Evolutionary conservation across 2,329 filamentous ascomycete genomes (phyloP).

Genomic region (Colletotrichum musae): DNA sequence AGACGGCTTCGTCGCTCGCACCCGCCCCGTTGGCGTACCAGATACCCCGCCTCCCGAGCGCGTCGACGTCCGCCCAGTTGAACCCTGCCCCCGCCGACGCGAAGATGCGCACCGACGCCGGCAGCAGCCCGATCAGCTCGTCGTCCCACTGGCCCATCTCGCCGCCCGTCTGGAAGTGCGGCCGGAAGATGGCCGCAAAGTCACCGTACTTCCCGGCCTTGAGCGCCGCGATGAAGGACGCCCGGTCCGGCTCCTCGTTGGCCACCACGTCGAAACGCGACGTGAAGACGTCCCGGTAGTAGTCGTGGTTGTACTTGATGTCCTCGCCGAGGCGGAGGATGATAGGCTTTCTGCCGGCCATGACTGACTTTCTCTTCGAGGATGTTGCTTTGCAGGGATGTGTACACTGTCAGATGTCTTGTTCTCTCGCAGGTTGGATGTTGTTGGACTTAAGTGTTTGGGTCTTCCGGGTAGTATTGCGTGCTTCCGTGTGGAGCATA

Average conservation of each 20-base stretch:
- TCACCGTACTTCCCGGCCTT: constrained; percentile 52
- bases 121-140: constrained; percentile 68
- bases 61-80: constrained; percentile 72
- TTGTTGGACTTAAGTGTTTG: constrained; percentile 5
- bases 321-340: constrained; percentile 61
- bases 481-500: constrained; percentile 14
- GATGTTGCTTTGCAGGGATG: background rate
- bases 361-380: background rate
- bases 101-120: constrained; percentile 68
- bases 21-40: constrained; percentile 61
- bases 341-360: constrained; percentile 47
- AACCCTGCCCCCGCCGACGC: constrained; percentile 74
- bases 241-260: constrained; percentile 53
- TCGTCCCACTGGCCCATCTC: constrained; percentile 75
- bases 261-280: constrained; percentile 57
- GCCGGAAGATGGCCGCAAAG: constrained; percentile 63
- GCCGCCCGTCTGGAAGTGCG: constrained; percentile 73
- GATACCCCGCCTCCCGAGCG: constrained; percentile 54
- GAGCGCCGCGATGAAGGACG: constrained; percentile 57
- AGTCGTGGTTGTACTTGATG: constrained; percentile 62
- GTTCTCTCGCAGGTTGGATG: background rate
- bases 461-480: background rate
- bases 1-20: constrained; percentile 59
- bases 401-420: background rate
- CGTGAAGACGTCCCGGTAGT: constrained; percentile 55